Evolutionary conservation across 345 rosid species (phyloP).

Genomic region (Ceriops decandra): DNA sequence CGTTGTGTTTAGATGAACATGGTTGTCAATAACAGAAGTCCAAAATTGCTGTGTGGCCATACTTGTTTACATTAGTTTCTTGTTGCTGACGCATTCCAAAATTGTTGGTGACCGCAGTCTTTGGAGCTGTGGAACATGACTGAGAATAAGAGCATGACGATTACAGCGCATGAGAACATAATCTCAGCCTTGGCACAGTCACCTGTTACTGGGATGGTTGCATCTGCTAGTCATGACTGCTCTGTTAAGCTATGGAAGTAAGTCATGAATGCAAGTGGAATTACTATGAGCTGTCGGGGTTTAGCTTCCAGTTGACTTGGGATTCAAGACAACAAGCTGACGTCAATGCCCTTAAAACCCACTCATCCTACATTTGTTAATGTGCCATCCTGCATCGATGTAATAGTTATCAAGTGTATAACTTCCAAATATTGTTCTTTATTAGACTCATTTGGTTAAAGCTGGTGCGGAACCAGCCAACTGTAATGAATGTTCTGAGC

Average conservation of each 20-base stretch:
- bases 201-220: conserved; percentile 45
- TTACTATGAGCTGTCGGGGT: not conserved
- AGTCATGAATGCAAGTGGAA: not conserved
- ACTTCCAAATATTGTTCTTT: not conserved
- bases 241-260: conserved; percentile 66
- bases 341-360: not conserved
- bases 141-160: conserved; percentile 54
- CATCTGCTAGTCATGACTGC: conserved; percentile 65
- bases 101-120: conserved; percentile 35
- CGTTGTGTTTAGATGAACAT: no score
- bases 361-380: not conserved
- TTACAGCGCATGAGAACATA: conserved; percentile 48
- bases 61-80: no score
- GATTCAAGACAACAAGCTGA: not conserved
- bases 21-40: no score
- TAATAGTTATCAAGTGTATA: not conserved
- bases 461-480: not conserved
- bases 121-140: conserved; percentile 67
- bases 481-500: no score
- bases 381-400: not conserved
- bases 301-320: no score
- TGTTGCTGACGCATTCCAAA: no score
- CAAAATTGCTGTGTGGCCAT: no score
- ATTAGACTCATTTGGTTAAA: not conserved
- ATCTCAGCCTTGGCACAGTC: conserved; percentile 58